A percentile compares a stretch with the other conserved stretches of the same genome.
phyloP scores from a whole-genome alignment of 257 asterid genomes.

The Solanum paucissectum region DNA sequence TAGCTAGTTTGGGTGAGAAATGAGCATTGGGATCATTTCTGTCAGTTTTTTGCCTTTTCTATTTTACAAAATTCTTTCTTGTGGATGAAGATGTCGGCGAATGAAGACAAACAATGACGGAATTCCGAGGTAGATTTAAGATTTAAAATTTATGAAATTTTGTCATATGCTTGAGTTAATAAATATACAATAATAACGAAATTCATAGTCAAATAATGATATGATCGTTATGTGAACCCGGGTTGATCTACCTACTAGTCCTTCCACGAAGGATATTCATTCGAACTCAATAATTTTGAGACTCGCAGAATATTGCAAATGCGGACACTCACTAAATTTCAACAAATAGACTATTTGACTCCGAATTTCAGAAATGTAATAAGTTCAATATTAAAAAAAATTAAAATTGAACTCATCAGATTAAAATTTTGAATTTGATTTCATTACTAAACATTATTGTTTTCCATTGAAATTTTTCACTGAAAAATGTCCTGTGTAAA shows the following conservation, averaged over 20 bases:
- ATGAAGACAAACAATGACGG: neutral
- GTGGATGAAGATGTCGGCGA: slow-evolving; percentile 31
- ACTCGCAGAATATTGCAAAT: neutral
- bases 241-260: neutral
- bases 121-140: fast-evolving
- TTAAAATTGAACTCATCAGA: neutral
- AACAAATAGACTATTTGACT: neutral
- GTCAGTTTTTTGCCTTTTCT: neutral
- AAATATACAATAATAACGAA: neutral
- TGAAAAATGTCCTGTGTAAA: too few relatives aligned
- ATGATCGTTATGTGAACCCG: neutral
- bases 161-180: neutral
- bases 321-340: neutral
- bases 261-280: neutral
- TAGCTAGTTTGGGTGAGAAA: neutral
- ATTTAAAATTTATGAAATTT: neutral
- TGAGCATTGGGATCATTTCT: slow-evolving; percentile 17
- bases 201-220: neutral
- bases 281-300: neutral
- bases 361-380: neutral
- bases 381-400: neutral
- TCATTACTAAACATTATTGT: too few relatives aligned
- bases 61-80: slow-evolving; percentile 17
- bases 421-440: neutral
- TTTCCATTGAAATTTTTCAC: neutral